Conservation (phyloP, 192 early-diverging fungal genomes). For the Backusella parvicylindrica region DNA sequence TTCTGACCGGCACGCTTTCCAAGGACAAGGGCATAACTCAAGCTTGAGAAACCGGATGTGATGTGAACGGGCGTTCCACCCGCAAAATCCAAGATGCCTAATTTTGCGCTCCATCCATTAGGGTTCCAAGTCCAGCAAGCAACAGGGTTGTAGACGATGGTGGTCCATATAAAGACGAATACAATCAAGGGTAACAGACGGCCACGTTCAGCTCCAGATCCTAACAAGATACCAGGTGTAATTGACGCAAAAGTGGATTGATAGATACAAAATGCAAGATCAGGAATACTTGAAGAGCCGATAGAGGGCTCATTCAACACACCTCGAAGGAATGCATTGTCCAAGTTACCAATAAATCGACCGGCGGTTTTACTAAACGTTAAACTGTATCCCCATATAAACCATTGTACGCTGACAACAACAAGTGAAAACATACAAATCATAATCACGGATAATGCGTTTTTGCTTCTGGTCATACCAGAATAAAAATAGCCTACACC, state of each 20-base stretch:
- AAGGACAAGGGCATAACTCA: conserved; percentile 81
- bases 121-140: conserved; percentile 93
- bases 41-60: conserved; percentile 82
- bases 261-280: conserved; percentile 70
- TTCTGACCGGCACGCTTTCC: conserved; percentile 70
- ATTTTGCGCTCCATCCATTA: conserved; percentile 79
- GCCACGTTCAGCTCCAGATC: conserved; percentile 88
- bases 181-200: conserved; percentile 80
- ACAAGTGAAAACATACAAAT: conserved; percentile 75
- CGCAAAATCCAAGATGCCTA: conserved; percentile 85
- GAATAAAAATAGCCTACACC: conserved; percentile 96
- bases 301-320: conserved; percentile 46
- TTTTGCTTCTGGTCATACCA: conserved; percentile 89
- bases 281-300: conserved; percentile 63
- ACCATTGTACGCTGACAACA: conserved; percentile 74
- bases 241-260: conserved; percentile 93
- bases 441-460: conserved; percentile 87
- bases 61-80: conserved; percentile 97
- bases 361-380: conserved; percentile 74
- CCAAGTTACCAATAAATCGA: conserved; percentile 79
- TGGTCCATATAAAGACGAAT: conserved; percentile 92
- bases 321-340: conserved; percentile 65
- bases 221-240: conserved; percentile 87
- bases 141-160: conserved; percentile 87
- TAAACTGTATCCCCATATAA: conserved; percentile 86